These are phyloP conservation scores for Claviceps digitariae DNA, from an alignment of 2,329 filamentous ascomycete species.

Conservation along the genomic window DNA sequence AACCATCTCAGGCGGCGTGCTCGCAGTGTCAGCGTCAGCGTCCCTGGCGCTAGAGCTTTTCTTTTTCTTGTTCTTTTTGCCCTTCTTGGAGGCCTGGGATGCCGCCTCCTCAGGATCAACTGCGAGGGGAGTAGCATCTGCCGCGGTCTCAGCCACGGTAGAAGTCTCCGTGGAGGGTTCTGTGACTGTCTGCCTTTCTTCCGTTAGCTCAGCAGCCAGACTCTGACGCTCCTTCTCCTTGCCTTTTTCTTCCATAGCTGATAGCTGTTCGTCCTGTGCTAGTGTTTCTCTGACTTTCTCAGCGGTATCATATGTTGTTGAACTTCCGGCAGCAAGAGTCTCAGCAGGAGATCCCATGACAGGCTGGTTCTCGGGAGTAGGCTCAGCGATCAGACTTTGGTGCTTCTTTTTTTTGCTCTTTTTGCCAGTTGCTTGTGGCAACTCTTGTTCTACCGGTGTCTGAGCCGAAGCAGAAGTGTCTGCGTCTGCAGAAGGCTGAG, in stretches of 20 bases:
- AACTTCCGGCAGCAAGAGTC: neutral
- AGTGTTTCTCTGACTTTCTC: neutral
- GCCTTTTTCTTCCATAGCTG: slow-evolving; percentile 5
- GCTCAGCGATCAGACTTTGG: slow-evolving; percentile 1
- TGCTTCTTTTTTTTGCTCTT: slow-evolving; percentile 10
- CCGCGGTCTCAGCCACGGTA: neutral
- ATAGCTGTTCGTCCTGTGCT: slow-evolving; percentile 1
- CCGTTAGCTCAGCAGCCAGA: neutral
- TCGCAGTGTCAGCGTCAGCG: neutral
- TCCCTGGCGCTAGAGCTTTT: slow-evolving; percentile 7
- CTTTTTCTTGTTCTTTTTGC: slow-evolving; percentile 9
- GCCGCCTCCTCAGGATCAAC: slow-evolving; percentile 2
- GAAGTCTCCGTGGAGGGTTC: neutral
- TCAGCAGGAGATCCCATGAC: neutral
- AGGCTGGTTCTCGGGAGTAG: neutral
- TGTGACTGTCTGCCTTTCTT: neutral
- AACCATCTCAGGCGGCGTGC: neutral
- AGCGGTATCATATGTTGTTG: neutral
- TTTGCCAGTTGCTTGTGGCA: slow-evolving; percentile 5
- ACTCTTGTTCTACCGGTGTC: neutral
- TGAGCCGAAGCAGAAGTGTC: neutral
- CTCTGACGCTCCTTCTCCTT: slow-evolving; percentile 7
- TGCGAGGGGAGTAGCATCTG: neutral
- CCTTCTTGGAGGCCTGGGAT: slow-evolving; percentile 4
- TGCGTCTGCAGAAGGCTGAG: neutral